These are phyloP conservation scores for Helminthosporium solani DNA, from an alignment of 2,329 filamentous ascomycete genomes.

Conservation along the genomic window DNA sequence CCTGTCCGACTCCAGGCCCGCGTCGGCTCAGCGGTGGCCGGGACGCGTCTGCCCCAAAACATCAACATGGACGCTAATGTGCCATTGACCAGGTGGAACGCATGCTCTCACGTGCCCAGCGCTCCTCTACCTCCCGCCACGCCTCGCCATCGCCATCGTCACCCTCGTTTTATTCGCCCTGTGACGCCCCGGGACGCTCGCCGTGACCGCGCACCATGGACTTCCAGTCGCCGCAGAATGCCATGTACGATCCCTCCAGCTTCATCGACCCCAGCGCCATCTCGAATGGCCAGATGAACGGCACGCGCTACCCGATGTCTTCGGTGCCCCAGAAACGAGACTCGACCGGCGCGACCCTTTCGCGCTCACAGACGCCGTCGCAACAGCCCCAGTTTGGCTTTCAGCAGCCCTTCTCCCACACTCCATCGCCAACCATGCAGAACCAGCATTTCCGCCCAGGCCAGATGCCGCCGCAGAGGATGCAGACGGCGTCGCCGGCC, in stretches of 20 bases:
- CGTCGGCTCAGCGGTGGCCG: constrained; percentile 15
- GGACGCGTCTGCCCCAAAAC: constrained; percentile 29
- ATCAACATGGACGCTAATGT: constrained; percentile 34
- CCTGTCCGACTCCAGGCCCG: constrained; percentile 13
- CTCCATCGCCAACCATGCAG: constrained; percentile 88
- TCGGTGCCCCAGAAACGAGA: constrained; percentile 94
- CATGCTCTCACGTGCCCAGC: constrained; percentile 25
- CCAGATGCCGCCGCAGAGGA: constrained; percentile 57
- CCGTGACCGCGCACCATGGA: constrained; percentile 35
- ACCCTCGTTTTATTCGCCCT: constrained; percentile 11
- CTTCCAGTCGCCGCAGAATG: constrained; percentile 39
- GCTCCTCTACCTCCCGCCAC: constrained; percentile 6
- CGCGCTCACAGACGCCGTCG: constrained; percentile 89
- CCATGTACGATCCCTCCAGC: constrained; percentile 38
- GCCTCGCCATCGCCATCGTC: constrained; percentile 7
- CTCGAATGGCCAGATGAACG: constrained; percentile 55
- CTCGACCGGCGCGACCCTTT: constrained; percentile 80
- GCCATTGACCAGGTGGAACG: constrained; percentile 26
- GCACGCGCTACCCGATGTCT: constrained; percentile 89
- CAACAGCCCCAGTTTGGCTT: constrained; percentile 66
- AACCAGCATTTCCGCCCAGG: constrained; percentile 70
- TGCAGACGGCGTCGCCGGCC: constrained; percentile 90
- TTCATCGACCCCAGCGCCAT: constrained; percentile 45
- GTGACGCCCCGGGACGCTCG: constrained; percentile 8
- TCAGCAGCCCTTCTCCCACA: constrained; percentile 76